Evolutionary conservation across 345 rosid species (phyloP), one percentile per base, ranked within the genome.

Genomic region (Pistacia atlantica): DNA sequence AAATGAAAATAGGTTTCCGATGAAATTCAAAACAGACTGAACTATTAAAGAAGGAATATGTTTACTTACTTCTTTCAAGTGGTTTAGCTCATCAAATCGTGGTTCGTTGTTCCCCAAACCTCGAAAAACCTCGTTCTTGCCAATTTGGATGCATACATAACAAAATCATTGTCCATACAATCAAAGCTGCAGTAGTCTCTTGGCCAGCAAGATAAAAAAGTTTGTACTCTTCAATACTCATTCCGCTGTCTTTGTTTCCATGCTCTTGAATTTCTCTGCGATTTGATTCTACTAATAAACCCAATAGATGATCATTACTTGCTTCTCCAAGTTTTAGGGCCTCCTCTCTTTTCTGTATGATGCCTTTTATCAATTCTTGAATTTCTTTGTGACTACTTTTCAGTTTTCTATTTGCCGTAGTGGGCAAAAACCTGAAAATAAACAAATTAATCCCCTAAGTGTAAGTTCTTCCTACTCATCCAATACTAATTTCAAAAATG

Each of bases 151-250:
- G 87, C 78, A 82, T 76, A 13, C 90, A 83, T 8, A 93, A 77
- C 72, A 87, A 74, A 65, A 93, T 81, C 79, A 88, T 78, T 0
- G 93, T 88, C 97, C 97, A 93, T 60, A 86, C 84, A 11, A 91
- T 89, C 70, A 91, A 73, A 33, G 78, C 80, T 7, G 98, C 82
- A 0, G 97, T 90, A 77, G 94, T 93, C 79, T 91, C 93, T 69
- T 90, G 87, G 12, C 94, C 97, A 8, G 93, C 93, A 6, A 91
- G 72, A 81, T 91, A 86, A 74, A 93, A 90, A 64, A 88, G 63
- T 68, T 90, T 90, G 78, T 94, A 91, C 78, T 93, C 97, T 73
- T 84, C 69, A 51, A 83, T 70, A 69, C 80, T 89, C 82, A 89
- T 80, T 22, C 87, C 81, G 1, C 13, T 48, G 33, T 74, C 79